Evolutionary conservation across 306 rosid genomes (phyloP).

Genomic region (Quercus parvula): DNA sequence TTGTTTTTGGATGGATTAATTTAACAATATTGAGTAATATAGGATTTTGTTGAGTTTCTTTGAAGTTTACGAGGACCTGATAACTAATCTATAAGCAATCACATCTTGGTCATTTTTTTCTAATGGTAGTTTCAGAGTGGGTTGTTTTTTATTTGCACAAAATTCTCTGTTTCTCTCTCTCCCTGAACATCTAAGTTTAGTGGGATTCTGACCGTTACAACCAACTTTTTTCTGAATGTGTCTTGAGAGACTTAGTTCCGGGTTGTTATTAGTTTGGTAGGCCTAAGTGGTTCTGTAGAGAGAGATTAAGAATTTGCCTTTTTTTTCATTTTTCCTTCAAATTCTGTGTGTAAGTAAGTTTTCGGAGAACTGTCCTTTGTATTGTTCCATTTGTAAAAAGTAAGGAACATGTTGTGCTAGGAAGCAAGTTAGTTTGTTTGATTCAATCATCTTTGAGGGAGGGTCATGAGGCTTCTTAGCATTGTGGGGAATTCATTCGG

Average conservation of each 20-base stretch:
- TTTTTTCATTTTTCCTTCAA: background rate
- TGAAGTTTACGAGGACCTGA: conserved; percentile 42
- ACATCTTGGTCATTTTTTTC: conserved; percentile 1
- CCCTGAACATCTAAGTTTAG: conserved; percentile 15
- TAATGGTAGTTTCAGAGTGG: conserved; percentile 26
- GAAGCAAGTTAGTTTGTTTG: conserved; percentile 16
- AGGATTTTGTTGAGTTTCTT: conserved; percentile 32
- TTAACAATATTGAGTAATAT: background rate
- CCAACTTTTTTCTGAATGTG: conserved; percentile 22
- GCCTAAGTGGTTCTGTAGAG: conserved; percentile 16
- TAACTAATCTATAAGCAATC: conserved; percentile 20
- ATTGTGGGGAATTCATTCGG: conserved; percentile 89
- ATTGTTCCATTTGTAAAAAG: conserved; percentile 7
- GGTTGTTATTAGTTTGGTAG: conserved; percentile 49
- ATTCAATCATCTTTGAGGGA: conserved; percentile 23
- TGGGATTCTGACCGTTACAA: conserved; percentile 43
- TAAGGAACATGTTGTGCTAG: conserved; percentile 8
- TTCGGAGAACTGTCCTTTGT: conserved; percentile 22
- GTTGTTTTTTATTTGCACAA: conserved; percentile 27
- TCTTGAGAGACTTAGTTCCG: conserved; percentile 18
- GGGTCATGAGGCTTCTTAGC: conserved; percentile 71
- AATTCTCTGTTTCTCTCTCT: conserved; percentile 13
- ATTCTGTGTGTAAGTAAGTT: background rate
- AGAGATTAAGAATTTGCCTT: background rate
- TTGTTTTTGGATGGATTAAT: background rate